Percentiles rank a stretch among this genome's conserved stretches.
These are phyloP conservation scores for Lactuca saligna DNA, from an alignment of 129 eudicot species.

Conservation along the genomic window DNA sequence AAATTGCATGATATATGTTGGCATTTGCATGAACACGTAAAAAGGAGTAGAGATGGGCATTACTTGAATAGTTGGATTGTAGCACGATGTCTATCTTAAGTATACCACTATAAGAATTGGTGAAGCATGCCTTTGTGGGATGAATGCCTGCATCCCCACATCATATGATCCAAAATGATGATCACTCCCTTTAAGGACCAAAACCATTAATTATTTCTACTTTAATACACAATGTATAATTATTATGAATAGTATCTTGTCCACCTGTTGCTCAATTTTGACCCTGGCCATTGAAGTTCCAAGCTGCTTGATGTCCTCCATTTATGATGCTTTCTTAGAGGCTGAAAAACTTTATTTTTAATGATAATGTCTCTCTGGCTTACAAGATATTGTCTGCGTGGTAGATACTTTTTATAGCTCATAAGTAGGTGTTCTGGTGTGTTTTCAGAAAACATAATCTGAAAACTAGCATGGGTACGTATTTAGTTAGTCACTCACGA, in stretches of 20 bases:
- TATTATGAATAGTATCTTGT: constrained; percentile 31
- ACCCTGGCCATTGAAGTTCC: constrained; percentile 14
- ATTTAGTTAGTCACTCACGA: constrained; percentile 10
- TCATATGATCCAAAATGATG: constrained; percentile 37
- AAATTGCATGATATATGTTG: constrained; percentile 23
- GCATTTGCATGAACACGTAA: constrained; percentile 27
- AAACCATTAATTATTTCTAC: constrained; percentile 19
- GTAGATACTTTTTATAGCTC: constrained; percentile 1
- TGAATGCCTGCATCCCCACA: not conserved
- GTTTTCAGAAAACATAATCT: constrained; percentile 1
- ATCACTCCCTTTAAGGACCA: constrained; percentile 23
- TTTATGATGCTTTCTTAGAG: constrained; percentile 17
- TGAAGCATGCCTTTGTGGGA: constrained; percentile 32
- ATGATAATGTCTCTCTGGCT: constrained; percentile 24
- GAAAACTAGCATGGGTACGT: not conserved
- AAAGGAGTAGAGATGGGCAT: not conserved
- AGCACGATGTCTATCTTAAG: constrained; percentile 5
- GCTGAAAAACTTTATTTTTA: constrained; percentile 11
- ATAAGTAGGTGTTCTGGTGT: constrained; percentile 12
- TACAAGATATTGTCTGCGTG: constrained; percentile 15
- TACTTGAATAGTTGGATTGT: not conserved
- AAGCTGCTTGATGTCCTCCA: constrained; percentile 16
- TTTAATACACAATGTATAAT: constrained; percentile 36
- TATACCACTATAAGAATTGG: constrained; percentile 22
- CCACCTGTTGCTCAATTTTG: constrained; percentile 16